Conservation (phyloP, 768 basidiomycete genomes). For the Pleurotus platypus region DNA sequence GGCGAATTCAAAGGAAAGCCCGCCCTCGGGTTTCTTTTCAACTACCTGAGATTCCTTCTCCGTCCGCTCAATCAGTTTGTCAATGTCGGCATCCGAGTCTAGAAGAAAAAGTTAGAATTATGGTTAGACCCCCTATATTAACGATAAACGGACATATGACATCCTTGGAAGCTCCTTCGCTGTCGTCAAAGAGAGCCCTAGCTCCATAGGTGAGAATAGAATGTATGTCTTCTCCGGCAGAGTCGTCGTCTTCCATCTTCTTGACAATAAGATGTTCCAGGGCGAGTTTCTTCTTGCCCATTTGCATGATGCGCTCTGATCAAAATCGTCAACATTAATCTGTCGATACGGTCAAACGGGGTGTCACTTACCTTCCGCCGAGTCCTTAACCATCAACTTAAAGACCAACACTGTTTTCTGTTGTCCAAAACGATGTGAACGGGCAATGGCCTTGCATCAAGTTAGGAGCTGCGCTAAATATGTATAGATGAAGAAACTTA, state of each 20-base stretch:
- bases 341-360: too few species aligned
- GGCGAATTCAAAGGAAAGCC: conserved; percentile 77
- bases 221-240: conserved; percentile 71
- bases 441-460: conserved; percentile 78
- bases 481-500: conserved; percentile 27
- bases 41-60: conserved; percentile 63
- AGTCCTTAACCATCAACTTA: conserved; percentile 93
- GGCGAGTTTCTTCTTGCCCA: conserved; percentile 93
- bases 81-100: conserved; percentile 82
- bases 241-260: conserved; percentile 86
- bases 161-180: conserved; percentile 49
- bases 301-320: conserved; percentile 85
- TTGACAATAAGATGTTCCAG: conserved; percentile 95
- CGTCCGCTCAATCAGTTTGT: conserved; percentile 83
- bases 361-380: conserved; percentile 68
- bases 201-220: conserved; percentile 90
- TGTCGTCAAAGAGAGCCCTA: conserved; percentile 75
- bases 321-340: not conserved
- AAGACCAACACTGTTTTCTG: conserved; percentile 92
- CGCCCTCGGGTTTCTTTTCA: conserved; percentile 44
- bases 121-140: not conserved
- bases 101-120: conserved; percentile 3
- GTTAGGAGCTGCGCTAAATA: conserved; percentile 2
- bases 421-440: conserved; percentile 94
- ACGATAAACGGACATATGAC: conserved; percentile 50